A percentile compares a stretch with the other conserved stretches of the same genome.
phyloP scores from a whole-genome alignment of 352 stramenopile genomes.

The Phytopythium kandeliae region DNA sequence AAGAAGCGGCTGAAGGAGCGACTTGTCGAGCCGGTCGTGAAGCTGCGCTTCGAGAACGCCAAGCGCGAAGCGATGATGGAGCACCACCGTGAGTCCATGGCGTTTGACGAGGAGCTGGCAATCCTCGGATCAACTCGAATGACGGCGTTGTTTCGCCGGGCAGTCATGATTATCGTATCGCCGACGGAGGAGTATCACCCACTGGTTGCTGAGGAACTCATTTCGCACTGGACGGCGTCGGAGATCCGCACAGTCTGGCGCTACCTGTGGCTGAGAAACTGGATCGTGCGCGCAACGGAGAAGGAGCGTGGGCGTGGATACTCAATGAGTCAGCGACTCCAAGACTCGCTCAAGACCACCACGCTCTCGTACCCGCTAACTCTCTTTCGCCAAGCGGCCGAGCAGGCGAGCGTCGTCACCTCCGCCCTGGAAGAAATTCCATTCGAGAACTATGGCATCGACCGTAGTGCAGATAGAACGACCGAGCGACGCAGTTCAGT shows the following conservation, averaged over 20 bases:
- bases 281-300: constrained; percentile 75
- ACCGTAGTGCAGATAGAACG: neutral
- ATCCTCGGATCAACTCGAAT: constrained; percentile 52
- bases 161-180: constrained; percentile 77
- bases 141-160: constrained; percentile 68
- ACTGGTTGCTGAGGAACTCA: constrained; percentile 74
- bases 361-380: constrained; percentile 62
- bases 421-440: constrained; percentile 59
- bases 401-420: constrained; percentile 63
- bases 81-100: neutral
- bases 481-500: neutral
- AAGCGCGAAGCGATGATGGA: constrained; percentile 42
- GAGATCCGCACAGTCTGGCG: constrained; percentile 80
- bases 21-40: constrained; percentile 47
- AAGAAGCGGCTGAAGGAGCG: constrained; percentile 76
- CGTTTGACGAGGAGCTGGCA: constrained; percentile 60
- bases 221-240: constrained; percentile 67
- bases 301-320: constrained; percentile 66
- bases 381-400: constrained; percentile 69
- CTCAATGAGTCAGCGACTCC: constrained; percentile 49
- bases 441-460: constrained; percentile 5
- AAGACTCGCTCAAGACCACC: constrained; percentile 64
- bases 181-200: constrained; percentile 70
- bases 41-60: constrained; percentile 46
- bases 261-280: constrained; percentile 82